Evolutionary conservation across 441 rosid species (phyloP).

Genomic region (Macaranga tanarius): DNA sequence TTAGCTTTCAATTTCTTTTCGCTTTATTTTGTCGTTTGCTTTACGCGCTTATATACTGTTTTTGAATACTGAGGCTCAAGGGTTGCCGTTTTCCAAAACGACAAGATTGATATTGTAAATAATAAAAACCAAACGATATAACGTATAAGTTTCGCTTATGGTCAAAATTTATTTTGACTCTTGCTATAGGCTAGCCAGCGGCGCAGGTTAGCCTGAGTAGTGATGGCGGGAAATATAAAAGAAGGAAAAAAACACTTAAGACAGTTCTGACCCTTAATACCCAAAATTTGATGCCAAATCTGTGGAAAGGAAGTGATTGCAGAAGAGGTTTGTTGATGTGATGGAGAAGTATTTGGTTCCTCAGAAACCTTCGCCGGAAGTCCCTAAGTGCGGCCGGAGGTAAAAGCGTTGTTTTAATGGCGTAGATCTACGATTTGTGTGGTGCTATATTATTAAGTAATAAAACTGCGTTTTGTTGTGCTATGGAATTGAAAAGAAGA

Average conservation of each 20-base stretch:
- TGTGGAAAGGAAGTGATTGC: no score
- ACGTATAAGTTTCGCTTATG: no score
- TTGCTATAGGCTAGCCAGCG: neutral
- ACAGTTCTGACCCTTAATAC: neutral
- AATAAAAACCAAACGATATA: no score
- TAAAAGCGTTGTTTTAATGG: neutral
- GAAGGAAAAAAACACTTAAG: neutral
- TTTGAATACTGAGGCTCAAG: no score
- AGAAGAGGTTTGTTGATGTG: neutral
- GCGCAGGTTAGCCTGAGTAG: neutral
- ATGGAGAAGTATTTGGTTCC: slow-evolving; percentile 53
- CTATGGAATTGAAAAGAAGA: neutral
- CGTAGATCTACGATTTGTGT: neutral
- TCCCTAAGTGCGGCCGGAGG: slow-evolving; percentile 36
- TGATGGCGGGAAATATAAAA: slow-evolving; percentile 21
- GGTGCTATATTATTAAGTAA: neutral
- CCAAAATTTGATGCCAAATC: neutral
- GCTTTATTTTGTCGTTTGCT: no score
- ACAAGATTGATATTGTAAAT: no score
- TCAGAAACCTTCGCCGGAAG: slow-evolving; percentile 29
- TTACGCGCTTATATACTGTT: no score
- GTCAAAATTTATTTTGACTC: no score
- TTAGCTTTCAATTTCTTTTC: no score
- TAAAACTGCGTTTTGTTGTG: neutral
- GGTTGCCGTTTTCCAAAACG: no score